Evolutionary conservation across 2,329 filamentous ascomycete genomes (phyloP).

Genomic region (Calonectria multiphialidica): DNA sequence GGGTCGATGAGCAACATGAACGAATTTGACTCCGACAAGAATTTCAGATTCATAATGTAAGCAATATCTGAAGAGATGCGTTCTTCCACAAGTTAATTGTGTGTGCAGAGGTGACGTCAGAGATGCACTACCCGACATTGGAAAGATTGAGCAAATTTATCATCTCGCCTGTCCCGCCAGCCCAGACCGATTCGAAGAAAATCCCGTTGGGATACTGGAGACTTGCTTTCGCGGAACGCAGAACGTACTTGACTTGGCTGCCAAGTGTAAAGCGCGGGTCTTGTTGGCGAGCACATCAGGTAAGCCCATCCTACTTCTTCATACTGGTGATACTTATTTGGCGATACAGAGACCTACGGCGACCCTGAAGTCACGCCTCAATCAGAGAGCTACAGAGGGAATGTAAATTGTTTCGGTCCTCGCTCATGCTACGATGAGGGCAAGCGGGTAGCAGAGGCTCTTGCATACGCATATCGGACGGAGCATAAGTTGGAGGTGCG

Average conservation of each 20-base stretch:
- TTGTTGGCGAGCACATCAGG: constrained; percentile 35
- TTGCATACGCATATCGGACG: constrained; percentile 46
- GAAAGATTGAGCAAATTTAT: constrained; percentile 32
- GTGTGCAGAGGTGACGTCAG: constrained; percentile 26
- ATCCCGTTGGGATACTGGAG: constrained; percentile 34
- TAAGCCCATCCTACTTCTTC: accelerated
- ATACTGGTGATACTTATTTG: neutral
- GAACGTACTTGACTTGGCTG: constrained; percentile 31
- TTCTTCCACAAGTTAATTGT: accelerated
- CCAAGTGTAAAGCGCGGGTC: constrained; percentile 32
- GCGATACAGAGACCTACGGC: constrained; percentile 29
- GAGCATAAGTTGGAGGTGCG: constrained; percentile 38
- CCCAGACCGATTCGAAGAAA: constrained; percentile 31
- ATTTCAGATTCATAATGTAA: constrained; percentile 29
- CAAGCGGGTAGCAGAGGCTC: constrained; percentile 53
- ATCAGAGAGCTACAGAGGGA: constrained; percentile 50
- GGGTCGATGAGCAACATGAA: constrained; percentile 28
- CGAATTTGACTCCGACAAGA: constrained; percentile 13
- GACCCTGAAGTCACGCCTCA: constrained; percentile 24
- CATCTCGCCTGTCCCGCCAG: constrained; percentile 37
- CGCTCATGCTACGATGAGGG: constrained; percentile 57
- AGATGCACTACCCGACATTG: constrained; percentile 30
- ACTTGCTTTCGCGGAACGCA: constrained; percentile 34
- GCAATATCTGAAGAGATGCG: neutral
- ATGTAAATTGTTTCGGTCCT: constrained; percentile 55